Conservation (phyloP, 768 basidiomycete species). For the Serendipita sp. region DNA sequence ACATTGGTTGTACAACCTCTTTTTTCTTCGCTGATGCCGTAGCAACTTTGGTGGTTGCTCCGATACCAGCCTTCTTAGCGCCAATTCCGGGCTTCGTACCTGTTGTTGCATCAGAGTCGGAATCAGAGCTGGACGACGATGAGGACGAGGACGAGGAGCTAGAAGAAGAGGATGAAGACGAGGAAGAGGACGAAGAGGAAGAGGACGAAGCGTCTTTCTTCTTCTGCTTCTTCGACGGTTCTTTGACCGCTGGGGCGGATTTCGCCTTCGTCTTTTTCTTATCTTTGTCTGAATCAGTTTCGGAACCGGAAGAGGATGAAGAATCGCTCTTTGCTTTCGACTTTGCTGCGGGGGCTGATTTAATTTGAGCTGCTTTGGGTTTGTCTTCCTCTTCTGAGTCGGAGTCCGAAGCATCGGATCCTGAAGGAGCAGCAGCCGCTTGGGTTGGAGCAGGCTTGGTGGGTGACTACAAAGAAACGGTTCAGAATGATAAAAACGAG, state of each 20-base stretch:
- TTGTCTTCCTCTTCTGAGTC: slow-evolving; percentile 25
- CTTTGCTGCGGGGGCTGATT: neutral
- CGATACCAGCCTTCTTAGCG: slow-evolving; percentile 4
- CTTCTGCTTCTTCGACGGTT: too few species aligned
- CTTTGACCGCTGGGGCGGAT: too few species aligned
- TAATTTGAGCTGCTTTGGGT: slow-evolving; percentile 33
- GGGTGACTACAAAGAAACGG: neutral
- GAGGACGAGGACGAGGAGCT: slow-evolving; percentile 14
- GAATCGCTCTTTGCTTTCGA: slow-evolving; percentile 2
- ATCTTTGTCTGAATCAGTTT: slow-evolving; percentile 18
- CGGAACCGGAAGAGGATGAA: slow-evolving; percentile 12
- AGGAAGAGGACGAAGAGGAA: slow-evolving; percentile 8
- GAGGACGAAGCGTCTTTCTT: too few species aligned
- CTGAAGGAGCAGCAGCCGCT: neutral
- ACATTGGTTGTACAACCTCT: slow-evolving; percentile 11
- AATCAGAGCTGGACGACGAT: slow-evolving; percentile 15
- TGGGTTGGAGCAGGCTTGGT: neutral
- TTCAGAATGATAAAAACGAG: neutral
- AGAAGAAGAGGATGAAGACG: slow-evolving; percentile 8
- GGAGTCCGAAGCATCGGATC: slow-evolving; percentile 8
- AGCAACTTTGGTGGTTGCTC: slow-evolving; percentile 9
- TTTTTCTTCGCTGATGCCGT: slow-evolving; percentile 10
- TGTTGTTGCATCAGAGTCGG: slow-evolving; percentile 11
- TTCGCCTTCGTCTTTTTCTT: slow-evolving; percentile 13
- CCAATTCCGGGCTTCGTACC: slow-evolving; percentile 6